Conservation (phyloP, 192 early-diverging fungal species). For the Backusella liffmaniae region DNA sequence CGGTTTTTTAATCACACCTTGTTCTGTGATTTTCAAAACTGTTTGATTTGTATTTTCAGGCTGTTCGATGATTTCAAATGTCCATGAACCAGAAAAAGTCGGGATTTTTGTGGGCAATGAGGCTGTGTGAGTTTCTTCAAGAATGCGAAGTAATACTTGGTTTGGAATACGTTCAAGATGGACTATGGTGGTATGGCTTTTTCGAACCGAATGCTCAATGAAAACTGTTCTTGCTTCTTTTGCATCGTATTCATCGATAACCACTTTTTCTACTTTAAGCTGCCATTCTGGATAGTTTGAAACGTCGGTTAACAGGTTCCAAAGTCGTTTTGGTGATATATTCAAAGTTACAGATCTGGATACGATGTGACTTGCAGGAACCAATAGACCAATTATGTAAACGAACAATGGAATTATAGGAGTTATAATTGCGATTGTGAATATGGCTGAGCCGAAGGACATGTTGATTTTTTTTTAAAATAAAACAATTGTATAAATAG, state of each 20-base stretch:
- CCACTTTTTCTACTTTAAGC: conserved; percentile 20
- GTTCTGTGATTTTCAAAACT: conserved; percentile 31
- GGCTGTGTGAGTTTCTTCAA: conserved; percentile 24
- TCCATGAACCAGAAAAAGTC: conserved; percentile 33
- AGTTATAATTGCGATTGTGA: neutral
- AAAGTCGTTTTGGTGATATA: conserved; percentile 15
- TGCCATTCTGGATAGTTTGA: conserved; percentile 26
- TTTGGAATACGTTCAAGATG: conserved; percentile 23
- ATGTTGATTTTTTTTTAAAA: neutral
- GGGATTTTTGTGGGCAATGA: conserved; percentile 10
- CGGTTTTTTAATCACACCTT: conserved; percentile 35
- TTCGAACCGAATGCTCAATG: conserved; percentile 23
- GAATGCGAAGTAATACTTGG: conserved; percentile 14
- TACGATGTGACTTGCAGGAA: conserved; percentile 28
- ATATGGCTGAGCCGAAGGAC: neutral
- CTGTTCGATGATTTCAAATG: conserved; percentile 23
- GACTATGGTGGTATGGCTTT: conserved; percentile 17
- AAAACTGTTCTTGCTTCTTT: conserved; percentile 16
- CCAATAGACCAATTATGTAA: conserved; percentile 24
- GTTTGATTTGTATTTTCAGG: conserved; percentile 1
- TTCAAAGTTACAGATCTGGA: conserved; percentile 19
- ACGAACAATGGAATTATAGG: conserved; percentile 28
- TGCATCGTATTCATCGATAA: neutral
- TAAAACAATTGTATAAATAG: neutral
- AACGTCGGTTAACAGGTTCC: conserved; percentile 27